phyloP scores from a whole-genome alignment of 495 filamentous ascomycete species.

The Tuber magnatum region DNA sequence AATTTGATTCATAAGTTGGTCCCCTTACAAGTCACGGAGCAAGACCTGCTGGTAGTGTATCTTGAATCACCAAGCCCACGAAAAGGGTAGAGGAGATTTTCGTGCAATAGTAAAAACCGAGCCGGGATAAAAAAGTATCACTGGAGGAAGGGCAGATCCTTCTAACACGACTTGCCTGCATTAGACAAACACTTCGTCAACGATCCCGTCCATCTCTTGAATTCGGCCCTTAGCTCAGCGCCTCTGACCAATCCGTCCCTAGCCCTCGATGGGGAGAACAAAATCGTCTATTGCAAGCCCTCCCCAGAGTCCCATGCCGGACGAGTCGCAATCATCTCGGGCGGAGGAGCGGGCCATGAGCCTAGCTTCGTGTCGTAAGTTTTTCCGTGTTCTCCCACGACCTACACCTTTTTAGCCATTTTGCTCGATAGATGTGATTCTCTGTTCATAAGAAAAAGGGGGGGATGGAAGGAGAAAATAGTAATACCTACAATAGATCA shows the following conservation, averaged over 20 bases:
- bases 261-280: constrained; percentile 70
- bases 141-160: background rate
- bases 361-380: constrained; percentile 74
- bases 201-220: constrained; percentile 72
- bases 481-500: background rate
- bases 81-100: background rate
- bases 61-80: background rate
- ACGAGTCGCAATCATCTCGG: constrained; percentile 76
- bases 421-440: background rate
- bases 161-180: background rate
- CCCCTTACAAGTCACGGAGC: background rate
- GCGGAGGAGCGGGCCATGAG: constrained; percentile 90
- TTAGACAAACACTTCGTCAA: constrained; percentile 84
- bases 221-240: constrained; percentile 64
- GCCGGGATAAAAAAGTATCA: background rate
- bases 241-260: constrained; percentile 81
- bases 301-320: constrained; percentile 11
- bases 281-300: constrained; percentile 46
- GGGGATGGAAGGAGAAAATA: background rate
- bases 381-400: background rate
- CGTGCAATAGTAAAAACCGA: constrained; percentile 7
- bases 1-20: constrained; percentile 16
- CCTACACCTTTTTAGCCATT: background rate
- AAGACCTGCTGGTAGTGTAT: background rate
- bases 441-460: background rate